A percentile compares a stretch with the other conserved stretches of the same genome.
phyloP scores from a whole-genome alignment of 2,329 filamentous ascomycete species.

The Sporothrix sp. region DNA sequence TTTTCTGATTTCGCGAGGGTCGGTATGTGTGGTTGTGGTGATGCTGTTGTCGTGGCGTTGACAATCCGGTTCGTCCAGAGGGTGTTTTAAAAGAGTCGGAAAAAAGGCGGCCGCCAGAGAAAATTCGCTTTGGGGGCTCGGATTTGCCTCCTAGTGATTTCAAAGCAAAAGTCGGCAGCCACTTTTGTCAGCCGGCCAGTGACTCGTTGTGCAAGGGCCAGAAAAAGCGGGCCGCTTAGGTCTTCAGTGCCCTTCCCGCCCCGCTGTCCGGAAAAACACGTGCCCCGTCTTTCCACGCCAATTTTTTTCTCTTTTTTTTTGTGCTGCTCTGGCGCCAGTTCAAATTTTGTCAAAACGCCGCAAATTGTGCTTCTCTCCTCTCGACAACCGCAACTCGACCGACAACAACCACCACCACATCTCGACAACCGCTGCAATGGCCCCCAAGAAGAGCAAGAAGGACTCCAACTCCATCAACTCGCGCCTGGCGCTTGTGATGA shows the following conservation, averaged over 20 bases:
- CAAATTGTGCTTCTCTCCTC: not conserved
- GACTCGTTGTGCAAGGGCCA: conserved; percentile 5
- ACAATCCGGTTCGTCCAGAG: conserved; percentile 4
- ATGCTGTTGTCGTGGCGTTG: conserved; percentile 16
- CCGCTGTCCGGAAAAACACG: conserved; percentile 14
- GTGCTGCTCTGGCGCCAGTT: too few species aligned
- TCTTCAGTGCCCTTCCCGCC: conserved; percentile 20
- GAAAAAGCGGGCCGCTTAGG: conserved; percentile 30
- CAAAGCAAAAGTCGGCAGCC: conserved; percentile 37
- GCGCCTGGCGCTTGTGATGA: conserved; percentile 53
- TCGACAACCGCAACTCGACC: conserved; percentile 8
- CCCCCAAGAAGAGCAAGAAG: conserved; percentile 58
- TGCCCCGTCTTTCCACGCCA: not conserved
- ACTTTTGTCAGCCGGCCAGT: too few species aligned
- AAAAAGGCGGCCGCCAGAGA: conserved; percentile 8
- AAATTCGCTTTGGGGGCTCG: not conserved
- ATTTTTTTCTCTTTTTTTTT: conserved; percentile 8
- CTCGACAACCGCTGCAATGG: conserved; percentile 44
- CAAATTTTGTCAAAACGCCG: too few species aligned
- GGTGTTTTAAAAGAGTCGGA: not conserved
- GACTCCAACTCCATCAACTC: conserved; percentile 38
- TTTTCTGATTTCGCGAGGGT: conserved; percentile 51
- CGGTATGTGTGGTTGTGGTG: conserved; percentile 31
- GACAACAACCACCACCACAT: conserved; percentile 12
- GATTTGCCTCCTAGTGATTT: conserved; percentile 35